Evolutionary conservation across 176 grass and related monocot species (phyloP).

Genomic region (Thinopyrum elongatum): DNA sequence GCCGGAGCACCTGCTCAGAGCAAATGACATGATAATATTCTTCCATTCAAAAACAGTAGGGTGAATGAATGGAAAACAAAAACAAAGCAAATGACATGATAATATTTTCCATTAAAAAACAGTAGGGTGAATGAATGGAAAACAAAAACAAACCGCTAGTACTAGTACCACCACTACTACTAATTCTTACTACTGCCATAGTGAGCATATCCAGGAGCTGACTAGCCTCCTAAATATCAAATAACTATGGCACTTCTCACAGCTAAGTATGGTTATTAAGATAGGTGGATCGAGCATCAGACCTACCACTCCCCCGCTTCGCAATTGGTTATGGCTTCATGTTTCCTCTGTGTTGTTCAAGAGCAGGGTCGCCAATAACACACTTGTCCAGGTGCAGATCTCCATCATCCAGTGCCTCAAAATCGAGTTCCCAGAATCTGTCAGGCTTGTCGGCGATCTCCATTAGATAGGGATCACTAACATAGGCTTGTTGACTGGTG

Average conservation of each 20-base stretch:
- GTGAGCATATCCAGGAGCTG: slow-evolving; percentile 15
- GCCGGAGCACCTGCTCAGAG: background rate
- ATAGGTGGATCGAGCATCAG: slow-evolving; percentile 32
- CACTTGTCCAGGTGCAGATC: slow-evolving; percentile 46
- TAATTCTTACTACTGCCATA: slow-evolving; percentile 18
- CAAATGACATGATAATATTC: slow-evolving; percentile 2
- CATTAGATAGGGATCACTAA: slow-evolving; percentile 24
- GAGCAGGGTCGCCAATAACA: slow-evolving; percentile 27
- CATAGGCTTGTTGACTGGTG: slow-evolving; percentile 20
- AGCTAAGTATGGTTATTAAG: slow-evolving; percentile 4
- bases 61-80: slow-evolving; percentile 33
- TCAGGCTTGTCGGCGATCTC: slow-evolving; percentile 22
- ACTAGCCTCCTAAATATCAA: slow-evolving; percentile 34
- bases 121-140: slow-evolving; percentile 26
- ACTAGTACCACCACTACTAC: background rate
- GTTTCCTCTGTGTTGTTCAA: slow-evolving; percentile 26
- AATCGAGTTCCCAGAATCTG: slow-evolving; percentile 56
- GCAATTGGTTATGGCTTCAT: slow-evolving; percentile 28
- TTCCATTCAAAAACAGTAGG: slow-evolving; percentile 35
- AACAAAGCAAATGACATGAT: slow-evolving; percentile 10
- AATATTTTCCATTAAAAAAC: slow-evolving; percentile 40
- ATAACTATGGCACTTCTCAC: slow-evolving; percentile 28
- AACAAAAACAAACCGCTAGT: slow-evolving; percentile 19
- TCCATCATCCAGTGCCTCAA: slow-evolving; percentile 31
- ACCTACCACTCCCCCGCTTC: background rate